Conservation (phyloP, 1,284 basidiomycete genomes). For the Ganoderma sinense region DNA sequence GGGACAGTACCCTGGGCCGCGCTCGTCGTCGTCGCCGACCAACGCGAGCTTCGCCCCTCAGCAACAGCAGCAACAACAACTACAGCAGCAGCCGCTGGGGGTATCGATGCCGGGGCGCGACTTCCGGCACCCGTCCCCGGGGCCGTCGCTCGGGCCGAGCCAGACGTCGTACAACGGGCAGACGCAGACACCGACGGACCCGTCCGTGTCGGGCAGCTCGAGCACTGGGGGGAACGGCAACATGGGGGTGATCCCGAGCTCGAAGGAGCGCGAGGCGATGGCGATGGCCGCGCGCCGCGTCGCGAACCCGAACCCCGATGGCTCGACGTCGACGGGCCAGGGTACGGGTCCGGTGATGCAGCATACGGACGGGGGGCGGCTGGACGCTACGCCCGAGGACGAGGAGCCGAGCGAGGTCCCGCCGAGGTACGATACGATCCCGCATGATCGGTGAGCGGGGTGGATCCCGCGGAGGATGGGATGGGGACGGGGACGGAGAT, state of each 20-base stretch:
- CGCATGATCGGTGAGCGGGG: conserved; percentile 25
- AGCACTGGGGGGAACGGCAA: conserved; percentile 8
- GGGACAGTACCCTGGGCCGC: conserved; percentile 24
- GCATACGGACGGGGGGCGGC: conserved; percentile 40
- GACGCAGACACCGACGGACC: conserved; percentile 12
- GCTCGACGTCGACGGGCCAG: too few relatives aligned
- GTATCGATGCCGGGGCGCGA: conserved; percentile 25
- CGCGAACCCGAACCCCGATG: conserved; percentile 37
- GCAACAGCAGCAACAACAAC: conserved; percentile 11
- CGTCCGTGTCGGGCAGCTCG: conserved; percentile 25
- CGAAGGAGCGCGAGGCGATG: conserved; percentile 44
- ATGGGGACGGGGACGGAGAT: not conserved
- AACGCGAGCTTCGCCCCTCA: conserved; percentile 20
- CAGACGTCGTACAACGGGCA: conserved; percentile 13
- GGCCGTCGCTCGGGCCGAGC: conserved; percentile 34
- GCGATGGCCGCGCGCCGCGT: conserved; percentile 32
- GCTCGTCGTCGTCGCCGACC: conserved; percentile 22
- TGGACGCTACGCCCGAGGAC: conserved; percentile 33
- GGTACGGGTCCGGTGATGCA: conserved; percentile 31
- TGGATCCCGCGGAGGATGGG: not conserved
- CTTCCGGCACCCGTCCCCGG: conserved; percentile 38
- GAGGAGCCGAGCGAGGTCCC: conserved; percentile 41
- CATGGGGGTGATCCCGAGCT: conserved; percentile 32
- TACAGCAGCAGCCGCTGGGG: conserved; percentile 7
- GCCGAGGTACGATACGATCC: conserved; percentile 45